Base-by-base conservation (phyloP, 2,329 filamentous ascomycete genomes). In the Trichoderma atroviride region DNA sequence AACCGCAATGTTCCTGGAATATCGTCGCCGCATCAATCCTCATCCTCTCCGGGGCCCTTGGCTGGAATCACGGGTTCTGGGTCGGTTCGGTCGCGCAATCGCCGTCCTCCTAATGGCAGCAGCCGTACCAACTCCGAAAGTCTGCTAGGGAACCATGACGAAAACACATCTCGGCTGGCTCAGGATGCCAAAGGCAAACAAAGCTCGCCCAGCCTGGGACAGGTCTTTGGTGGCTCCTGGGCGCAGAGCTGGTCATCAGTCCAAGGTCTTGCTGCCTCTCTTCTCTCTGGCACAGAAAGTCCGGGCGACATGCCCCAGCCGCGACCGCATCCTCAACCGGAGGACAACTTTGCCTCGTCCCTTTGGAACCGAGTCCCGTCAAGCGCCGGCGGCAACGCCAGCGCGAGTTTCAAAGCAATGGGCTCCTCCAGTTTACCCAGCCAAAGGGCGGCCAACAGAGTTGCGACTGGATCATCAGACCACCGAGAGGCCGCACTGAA, bases 171-270 rank as follows among this genome's bases (percentile, higher is more conserved):
- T 35, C 52, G 37, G 29, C 22, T 47, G 11, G n/a, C 35, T 47
- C 27, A 33, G 10, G 57, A 31, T 27, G 31, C 62, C 9, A 70
- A 55, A 29, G 47, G 62, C 7, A 61, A 66, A 35, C 27, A 64
- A 10, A 52, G 22, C 6, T 31, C 62, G 10, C 27, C 56, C 27
- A 31, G 80, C 55, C 61, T 82, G 55, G 73, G 75, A 24, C 78
- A 79, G 70, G 80, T 87, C 58, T 77, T 87, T 11, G 85, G 83
- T 66, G 82, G 84, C 57, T 83, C 85, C 2, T 86, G 85, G 81
- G 78, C 82, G 1, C 82, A 86, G 37, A 84, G 82, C 74, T 88
- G 86, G 86, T 80, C 83, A 3, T 86, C 86, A 5, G 83, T 88
- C 3, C 84, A 87, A 69, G 85, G 83, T 47, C 81, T 88, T 63